phyloP scores from a whole-genome alignment of 768 basidiomycete species.

The Leccinum pellstonianum region DNA sequence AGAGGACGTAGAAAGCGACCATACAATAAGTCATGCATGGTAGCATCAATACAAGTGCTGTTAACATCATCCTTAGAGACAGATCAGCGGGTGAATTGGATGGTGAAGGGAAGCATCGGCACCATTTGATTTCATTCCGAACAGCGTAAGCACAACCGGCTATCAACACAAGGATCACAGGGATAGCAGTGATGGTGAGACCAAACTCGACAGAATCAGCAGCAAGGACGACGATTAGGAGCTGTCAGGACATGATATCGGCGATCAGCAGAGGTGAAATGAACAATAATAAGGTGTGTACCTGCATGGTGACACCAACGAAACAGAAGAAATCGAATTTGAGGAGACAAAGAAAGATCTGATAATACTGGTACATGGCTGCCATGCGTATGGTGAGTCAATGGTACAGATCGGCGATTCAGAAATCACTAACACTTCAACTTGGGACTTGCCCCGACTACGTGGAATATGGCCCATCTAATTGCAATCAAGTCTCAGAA shows the following conservation, averaged over 20 bases:
- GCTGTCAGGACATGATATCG: constrained; percentile 38
- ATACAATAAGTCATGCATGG: constrained; percentile 76
- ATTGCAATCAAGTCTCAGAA: constrained; percentile 4
- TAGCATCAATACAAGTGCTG: constrained; percentile 74
- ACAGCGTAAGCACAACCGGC: constrained; percentile 67
- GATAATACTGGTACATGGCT: constrained; percentile 90
- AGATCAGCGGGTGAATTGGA: constrained; percentile 4
- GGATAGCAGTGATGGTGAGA: constrained; percentile 79
- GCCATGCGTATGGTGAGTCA: constrained; percentile 10
- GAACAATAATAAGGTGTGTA: constrained; percentile 21
- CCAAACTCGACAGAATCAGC: constrained; percentile 72
- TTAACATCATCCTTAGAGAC: constrained; percentile 56
- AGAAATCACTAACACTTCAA: constrained; percentile 64
- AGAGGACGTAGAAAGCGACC: constrained; percentile 24
- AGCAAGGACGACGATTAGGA: constrained; percentile 75
- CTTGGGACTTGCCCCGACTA: constrained; percentile 81
- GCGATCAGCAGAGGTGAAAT: background rate
- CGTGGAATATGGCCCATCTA: constrained; percentile 90
- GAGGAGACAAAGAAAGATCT: constrained; percentile 82
- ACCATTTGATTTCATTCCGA: constrained; percentile 81
- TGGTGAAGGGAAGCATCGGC: constrained; percentile 16
- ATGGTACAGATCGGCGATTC: background rate
- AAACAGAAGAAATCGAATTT: constrained; percentile 93
- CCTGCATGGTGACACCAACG: constrained; percentile 87
- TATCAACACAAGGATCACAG: constrained; percentile 68